A percentile compares a stretch with the other conserved stretches of the same genome.
Conservation (phyloP, 345 rosid species). For the Salix udensis region DNA sequence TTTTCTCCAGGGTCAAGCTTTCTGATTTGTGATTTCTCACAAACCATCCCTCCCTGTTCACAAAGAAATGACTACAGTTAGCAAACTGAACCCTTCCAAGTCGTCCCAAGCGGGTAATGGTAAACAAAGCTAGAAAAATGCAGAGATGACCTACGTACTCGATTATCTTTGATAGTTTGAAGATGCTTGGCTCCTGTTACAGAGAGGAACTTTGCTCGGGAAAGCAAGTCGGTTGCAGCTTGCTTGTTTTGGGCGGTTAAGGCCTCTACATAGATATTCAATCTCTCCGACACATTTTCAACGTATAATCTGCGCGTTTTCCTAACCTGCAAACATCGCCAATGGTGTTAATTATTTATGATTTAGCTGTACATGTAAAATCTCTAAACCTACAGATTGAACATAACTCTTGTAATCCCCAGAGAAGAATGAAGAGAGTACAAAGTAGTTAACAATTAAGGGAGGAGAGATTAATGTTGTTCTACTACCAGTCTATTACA, state of each 20-base stretch:
- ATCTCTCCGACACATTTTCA: constrained; percentile 58
- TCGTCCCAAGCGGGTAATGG: neutral
- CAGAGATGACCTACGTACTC: constrained; percentile 36
- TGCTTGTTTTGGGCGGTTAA: constrained; percentile 44
- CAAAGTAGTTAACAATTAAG: no score
- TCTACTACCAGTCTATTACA: no score
- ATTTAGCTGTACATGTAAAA: no score
- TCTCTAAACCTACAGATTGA: no score
- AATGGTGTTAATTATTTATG: neutral
- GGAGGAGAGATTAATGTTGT: no score
- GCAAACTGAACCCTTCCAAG: neutral
- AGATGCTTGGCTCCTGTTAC: constrained; percentile 41
- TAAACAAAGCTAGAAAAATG: neutral
- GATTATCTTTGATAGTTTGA: constrained; percentile 32
- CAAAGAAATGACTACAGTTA: neutral
- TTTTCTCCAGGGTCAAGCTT: constrained; percentile 31
- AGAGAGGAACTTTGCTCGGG: constrained; percentile 36
- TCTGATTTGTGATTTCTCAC: constrained; percentile 58
- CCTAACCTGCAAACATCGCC: constrained; percentile 33
- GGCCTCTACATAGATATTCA: constrained; percentile 49
- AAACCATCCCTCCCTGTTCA: constrained; percentile 44
- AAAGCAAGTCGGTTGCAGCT: constrained; percentile 40
- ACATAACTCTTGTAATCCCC: no score
- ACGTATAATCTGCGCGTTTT: constrained; percentile 39
- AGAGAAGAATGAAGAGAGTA: no score